These are phyloP conservation scores for Begonia peltatifolia DNA, from an alignment of 306 rosid genomes.

Conservation along the genomic window DNA sequence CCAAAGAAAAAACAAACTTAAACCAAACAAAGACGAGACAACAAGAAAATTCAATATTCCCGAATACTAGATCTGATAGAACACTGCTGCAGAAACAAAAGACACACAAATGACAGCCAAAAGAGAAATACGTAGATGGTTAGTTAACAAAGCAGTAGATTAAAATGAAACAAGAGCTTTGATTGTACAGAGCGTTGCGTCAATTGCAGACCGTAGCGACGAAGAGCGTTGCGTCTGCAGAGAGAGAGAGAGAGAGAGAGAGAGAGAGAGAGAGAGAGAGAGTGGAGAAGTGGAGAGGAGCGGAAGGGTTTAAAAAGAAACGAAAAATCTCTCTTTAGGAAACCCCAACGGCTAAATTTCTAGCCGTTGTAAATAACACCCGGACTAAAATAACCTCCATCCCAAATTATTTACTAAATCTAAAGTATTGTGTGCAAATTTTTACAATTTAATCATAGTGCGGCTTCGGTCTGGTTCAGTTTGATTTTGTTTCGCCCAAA, in stretches of 20 bases:
- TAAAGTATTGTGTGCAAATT: no score
- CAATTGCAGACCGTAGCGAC: background rate
- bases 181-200: background rate
- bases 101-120: constrained; percentile 1
- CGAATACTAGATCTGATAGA: no score
- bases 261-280: constrained; percentile 5
- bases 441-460: no score
- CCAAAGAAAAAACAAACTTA: background rate
- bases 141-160: background rate
- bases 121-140: background rate
- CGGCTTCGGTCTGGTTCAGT: no score
- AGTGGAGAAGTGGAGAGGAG: background rate
- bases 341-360: constrained; percentile 13
- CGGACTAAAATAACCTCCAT: constrained; percentile 12
- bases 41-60: background rate
- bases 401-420: no score
- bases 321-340: background rate
- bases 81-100: background rate
- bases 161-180: background rate
- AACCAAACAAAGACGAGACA: background rate
- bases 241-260: constrained; percentile 2
- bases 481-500: no score
- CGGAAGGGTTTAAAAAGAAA: background rate
- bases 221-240: background rate
- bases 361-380: constrained; percentile 11